Base-by-base conservation (phyloP, 768 basidiomycete genomes). In the Boletus sp. region DNA sequence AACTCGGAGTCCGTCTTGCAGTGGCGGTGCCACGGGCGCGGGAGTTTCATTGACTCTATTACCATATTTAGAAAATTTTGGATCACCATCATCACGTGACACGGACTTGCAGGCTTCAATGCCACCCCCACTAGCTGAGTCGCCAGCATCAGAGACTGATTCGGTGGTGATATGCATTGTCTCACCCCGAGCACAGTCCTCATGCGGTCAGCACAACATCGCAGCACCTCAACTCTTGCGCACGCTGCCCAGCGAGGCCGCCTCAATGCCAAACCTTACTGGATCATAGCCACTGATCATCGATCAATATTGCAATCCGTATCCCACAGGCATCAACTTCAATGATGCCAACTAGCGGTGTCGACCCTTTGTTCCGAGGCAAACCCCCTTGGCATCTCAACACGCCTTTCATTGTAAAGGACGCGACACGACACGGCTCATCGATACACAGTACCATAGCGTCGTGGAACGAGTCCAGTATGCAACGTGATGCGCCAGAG, bases 391-490 rank as follows among this genome's bases (percentile, higher is more conserved):
- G n/a, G 10, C n/a, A 17, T 30, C 25, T 39, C 27, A 21, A 10
- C 38, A 23, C 23, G 25, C 42, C 11, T 11, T 2, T 21, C 39
- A 33, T 45, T 4, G 37, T 30, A 37, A 37, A n/a, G 47, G 40
- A 13, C 27, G 29, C 25, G 17, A n/a, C 32, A 9, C 15, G 34
- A 39, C 17, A 33, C n/a, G 57, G 56, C 57, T 62, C 63, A 46
- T 57, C n/a, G 58, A 68, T 70, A 68, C 67, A 65, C 67, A 63
- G 67, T 70, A 68, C 58, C 60, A 53, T 64, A 54, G 41, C 29
- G 46, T 60, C 50, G 44, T 39, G 15, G 35, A 37, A 37, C 38
- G 43, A 45, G 30, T 46, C 37, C 45, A 37, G 32, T 13, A 30
- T 43, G 51, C 32, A 46, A 58, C 11, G 35, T 34, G 35, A 21